Conservation (phyloP, 345 rosid species). For the Hypericum perforatum region DNA sequence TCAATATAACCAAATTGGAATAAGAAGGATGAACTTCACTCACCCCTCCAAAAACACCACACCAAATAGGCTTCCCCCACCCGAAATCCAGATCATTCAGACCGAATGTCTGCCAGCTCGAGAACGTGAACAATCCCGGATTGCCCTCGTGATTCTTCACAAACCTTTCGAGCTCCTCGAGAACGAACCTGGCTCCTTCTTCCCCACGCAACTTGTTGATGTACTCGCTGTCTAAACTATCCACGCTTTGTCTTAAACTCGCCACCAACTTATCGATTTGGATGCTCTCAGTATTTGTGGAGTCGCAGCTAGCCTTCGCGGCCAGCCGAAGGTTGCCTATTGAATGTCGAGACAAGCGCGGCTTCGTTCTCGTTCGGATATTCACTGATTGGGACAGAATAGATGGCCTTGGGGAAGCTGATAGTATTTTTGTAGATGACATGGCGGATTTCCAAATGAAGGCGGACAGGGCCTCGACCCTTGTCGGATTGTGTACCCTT, state of each 20-base stretch:
- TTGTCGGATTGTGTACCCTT: not conserved
- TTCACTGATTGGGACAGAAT: not conserved
- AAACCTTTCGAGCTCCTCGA: not conserved
- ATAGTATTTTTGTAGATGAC: slow-evolving; percentile 1
- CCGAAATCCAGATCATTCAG: slow-evolving; percentile 7
- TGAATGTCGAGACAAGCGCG: slow-evolving; percentile 2
- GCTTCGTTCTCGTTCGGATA: not conserved
- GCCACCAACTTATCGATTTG: not conserved
- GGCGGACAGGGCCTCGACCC: not conserved
- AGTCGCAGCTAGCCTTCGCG: not conserved
- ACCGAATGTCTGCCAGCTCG: slow-evolving; percentile 10
- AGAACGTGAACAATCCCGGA: not conserved
- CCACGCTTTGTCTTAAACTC: not conserved
- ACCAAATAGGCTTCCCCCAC: slow-evolving; percentile 11
- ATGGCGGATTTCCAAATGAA: slow-evolving; percentile 8
- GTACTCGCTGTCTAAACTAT: not conserved
- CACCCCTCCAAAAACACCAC: slow-evolving; percentile 1
- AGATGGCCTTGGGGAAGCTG: slow-evolving; percentile 3
- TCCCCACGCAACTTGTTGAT: not conserved
- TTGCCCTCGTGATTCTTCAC: not conserved
- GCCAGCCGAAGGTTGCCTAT: slow-evolving; percentile 9
- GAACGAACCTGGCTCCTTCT: not conserved
- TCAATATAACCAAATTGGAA: slow-evolving; percentile 3
- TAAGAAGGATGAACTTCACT: not conserved
- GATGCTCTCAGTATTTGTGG: not conserved